Evolutionary conservation across 1,139 yeast genomes (phyloP), one percentile per base, ranked within the genome.

Genomic region (Candida buenavistaensis): DNA sequence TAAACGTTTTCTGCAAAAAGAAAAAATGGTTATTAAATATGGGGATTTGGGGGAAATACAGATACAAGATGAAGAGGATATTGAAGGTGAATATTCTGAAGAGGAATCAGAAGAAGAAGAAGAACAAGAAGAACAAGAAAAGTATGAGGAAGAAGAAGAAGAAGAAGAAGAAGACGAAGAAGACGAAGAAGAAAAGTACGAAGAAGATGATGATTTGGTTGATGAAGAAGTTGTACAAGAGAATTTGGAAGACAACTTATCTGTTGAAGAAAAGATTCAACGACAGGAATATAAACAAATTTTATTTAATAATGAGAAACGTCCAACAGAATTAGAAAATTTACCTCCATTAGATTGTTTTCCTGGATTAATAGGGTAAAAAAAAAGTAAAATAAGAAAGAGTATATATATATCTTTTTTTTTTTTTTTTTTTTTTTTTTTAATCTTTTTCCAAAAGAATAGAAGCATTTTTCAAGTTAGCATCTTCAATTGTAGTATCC

Each of bases 401-500:
- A 17, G 7, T 6, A 17, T 17, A 17, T 7, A 17, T 7, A 6
- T 17, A 17, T 17, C 19, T 17, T 7, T 17, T 17, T 6, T 17
- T 17, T 17, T 6, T 7, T 17, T 17, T 17, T 17, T 5, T 17
- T 17, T 17, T 7, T 5, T 7, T n/a, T 13, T 3, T 16, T 35
- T 47, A 59, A 25, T 61, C 66, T 38, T 58, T 59, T 48, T 92
- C 97, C 30, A 90, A 69, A 39, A 89, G 62, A 10, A 92, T 64
- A 35, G 90, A 82, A 27, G 96, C 89, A 56, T 89, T 92, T 52
- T 80, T 78, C 45, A 94, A 71, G 1, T 87, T 89, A 0, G 92
- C 87, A 5, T 78, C 85, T 32, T 71, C 80, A n/a, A 92, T 73
- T 1, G 88, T 75, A 41, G 62, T 50, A 32, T 77, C 78, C 35